Percentiles rank a stretch among this genome's conserved stretches.
These are phyloP conservation scores for Zizania palustris DNA, from an alignment of 202 grass and related monocot genomes.

Conservation along the genomic window DNA sequence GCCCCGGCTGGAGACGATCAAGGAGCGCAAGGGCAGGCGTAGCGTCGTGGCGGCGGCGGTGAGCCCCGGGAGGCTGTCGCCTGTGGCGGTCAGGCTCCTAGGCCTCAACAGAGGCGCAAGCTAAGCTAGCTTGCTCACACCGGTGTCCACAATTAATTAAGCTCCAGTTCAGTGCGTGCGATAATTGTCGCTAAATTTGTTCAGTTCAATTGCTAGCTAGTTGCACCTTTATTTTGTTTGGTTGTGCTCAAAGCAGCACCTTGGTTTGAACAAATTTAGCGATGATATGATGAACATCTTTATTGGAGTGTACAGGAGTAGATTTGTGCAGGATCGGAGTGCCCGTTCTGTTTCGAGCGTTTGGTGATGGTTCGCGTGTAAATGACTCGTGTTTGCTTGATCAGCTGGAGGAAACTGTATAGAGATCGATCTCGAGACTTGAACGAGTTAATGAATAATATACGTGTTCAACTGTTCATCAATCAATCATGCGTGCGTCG, in stretches of 20 bases:
- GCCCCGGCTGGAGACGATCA: conserved; percentile 74
- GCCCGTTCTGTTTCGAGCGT: neutral
- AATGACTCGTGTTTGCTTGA: neutral
- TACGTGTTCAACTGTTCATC: no score
- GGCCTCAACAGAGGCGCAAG: conserved; percentile 38
- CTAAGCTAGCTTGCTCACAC: conserved; percentile 22
- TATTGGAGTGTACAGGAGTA: neutral
- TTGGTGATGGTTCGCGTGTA: neutral
- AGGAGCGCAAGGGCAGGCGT: conserved; percentile 53
- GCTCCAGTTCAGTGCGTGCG: neutral
- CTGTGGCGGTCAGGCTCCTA: conserved; percentile 55
- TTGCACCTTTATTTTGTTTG: neutral
- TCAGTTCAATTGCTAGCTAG: neutral
- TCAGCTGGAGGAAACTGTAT: neutral
- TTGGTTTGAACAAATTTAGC: conserved; percentile 13
- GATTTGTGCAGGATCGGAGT: neutral
- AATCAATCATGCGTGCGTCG: no score
- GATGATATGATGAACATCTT: neutral
- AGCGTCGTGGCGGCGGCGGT: conserved; percentile 7
- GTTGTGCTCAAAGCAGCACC: neutral
- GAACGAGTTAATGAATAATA: neutral
- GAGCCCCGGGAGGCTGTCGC: conserved; percentile 54
- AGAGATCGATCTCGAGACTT: neutral
- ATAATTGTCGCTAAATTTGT: neutral
- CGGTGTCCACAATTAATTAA: neutral